Conservation (phyloP, 1,284 basidiomycete species). For the Puccinia hordei region DNA sequence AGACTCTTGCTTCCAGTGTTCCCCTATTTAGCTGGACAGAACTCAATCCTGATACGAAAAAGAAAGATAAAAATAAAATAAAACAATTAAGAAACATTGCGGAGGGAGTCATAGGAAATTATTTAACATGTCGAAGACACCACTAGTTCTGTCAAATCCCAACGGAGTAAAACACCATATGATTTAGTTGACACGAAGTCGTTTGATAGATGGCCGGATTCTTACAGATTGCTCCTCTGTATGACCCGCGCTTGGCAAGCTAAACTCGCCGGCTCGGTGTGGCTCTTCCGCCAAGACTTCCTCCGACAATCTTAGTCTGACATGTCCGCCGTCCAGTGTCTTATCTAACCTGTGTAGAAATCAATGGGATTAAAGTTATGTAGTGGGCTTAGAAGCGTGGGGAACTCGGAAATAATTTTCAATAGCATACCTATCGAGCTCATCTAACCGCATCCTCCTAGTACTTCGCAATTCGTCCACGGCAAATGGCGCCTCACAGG, state of each 20-base stretch:
- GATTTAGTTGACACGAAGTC: too few relatives aligned
- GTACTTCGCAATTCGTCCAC: constrained; percentile 32
- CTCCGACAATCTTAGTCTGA: constrained; percentile 24
- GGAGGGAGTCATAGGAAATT: too few relatives aligned
- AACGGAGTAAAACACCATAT: too few relatives aligned
- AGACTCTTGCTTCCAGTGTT: too few relatives aligned
- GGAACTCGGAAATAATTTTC: not conserved
- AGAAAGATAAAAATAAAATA: too few relatives aligned
- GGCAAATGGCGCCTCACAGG: not conserved
- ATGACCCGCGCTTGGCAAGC: constrained; percentile 35
- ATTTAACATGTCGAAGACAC: too few relatives aligned
- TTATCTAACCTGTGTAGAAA: constrained; percentile 26
- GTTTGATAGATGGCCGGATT: not conserved
- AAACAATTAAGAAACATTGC: too few relatives aligned
- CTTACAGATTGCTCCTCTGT: constrained; percentile 22
- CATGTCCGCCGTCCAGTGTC: constrained; percentile 28
- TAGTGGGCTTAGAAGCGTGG: not conserved
- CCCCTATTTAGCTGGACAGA: too few relatives aligned
- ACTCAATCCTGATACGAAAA: too few relatives aligned
- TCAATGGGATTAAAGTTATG: not conserved
- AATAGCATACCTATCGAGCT: constrained; percentile 36
- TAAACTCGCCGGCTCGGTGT: constrained; percentile 20
- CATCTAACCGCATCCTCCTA: constrained; percentile 43
- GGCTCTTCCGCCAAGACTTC: constrained; percentile 24
- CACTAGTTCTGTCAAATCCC: too few relatives aligned